These are phyloP conservation scores for Pythium phragmitis DNA, from an alignment of 352 stramenopile species.

Conservation along the genomic window DNA sequence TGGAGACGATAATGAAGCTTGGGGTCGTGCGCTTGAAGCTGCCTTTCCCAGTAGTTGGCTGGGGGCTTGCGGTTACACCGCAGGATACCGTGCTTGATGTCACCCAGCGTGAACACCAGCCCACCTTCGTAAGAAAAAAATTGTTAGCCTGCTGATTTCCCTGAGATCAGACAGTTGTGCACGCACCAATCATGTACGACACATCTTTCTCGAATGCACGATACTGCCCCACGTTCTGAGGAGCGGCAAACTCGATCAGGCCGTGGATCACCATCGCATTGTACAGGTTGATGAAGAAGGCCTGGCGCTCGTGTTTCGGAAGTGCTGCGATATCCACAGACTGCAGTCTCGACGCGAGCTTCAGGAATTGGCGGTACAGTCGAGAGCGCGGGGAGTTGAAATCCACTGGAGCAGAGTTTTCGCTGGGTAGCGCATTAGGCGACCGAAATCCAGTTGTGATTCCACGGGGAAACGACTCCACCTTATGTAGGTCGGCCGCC, in stretches of 20 bases:
- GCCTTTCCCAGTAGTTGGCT: conserved; percentile 85
- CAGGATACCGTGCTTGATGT: conserved; percentile 88
- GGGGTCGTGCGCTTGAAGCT: conserved; percentile 77
- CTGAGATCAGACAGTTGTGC: not conserved
- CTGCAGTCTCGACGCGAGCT: conserved; percentile 61
- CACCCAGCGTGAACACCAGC: conserved; percentile 74
- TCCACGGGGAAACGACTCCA: conserved; percentile 62
- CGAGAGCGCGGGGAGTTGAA: conserved; percentile 58
- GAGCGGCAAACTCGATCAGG: conserved; percentile 80
- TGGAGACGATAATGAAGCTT: conserved; percentile 85
- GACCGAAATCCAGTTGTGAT: conserved; percentile 68
- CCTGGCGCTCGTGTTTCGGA: conserved; percentile 81
- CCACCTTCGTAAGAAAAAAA: conserved; percentile 36
- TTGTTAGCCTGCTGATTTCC: not conserved
- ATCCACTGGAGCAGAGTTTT: conserved; percentile 29
- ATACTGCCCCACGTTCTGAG: conserved; percentile 84
- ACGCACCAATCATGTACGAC: conserved; percentile 67
- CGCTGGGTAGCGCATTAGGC: conserved; percentile 27
- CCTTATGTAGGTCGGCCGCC: conserved; percentile 64
- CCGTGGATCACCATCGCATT: conserved; percentile 88
- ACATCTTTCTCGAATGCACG: conserved; percentile 84
- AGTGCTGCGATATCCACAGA: conserved; percentile 68
- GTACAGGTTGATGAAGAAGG: conserved; percentile 91
- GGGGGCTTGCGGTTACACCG: conserved; percentile 87
- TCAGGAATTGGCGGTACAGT: conserved; percentile 77